phyloP scores from a whole-genome alignment of 352 stramenopile genomes.

The Globisporangium megalacanthum region DNA sequence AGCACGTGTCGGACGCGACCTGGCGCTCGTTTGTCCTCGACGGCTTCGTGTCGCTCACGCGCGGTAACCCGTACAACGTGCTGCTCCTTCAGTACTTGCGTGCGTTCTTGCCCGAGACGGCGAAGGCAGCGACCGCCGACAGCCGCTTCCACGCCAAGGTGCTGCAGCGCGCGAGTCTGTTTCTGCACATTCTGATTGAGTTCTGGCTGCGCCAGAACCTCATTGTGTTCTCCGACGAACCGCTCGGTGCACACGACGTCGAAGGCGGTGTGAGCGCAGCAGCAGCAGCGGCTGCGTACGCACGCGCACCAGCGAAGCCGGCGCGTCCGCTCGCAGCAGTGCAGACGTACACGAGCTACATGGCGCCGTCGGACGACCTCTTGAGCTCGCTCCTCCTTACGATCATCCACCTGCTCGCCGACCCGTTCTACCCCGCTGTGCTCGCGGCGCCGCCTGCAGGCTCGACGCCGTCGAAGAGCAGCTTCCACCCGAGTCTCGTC shows the following conservation, averaged over 20 bases:
- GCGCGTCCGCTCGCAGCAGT: conserved; percentile 67
- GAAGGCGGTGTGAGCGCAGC: not conserved
- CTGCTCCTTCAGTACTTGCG: conserved; percentile 77
- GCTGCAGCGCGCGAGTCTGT: conserved; percentile 72
- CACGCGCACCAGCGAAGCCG: conserved; percentile 24
- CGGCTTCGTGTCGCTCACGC: conserved; percentile 53
- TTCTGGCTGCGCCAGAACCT: conserved; percentile 88
- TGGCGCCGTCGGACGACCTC: conserved; percentile 78
- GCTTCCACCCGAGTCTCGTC: conserved; percentile 20
- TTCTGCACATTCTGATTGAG: conserved; percentile 83
- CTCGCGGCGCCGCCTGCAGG: conserved; percentile 25
- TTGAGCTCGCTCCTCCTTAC: conserved; percentile 75
- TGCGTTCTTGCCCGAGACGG: conserved; percentile 70
- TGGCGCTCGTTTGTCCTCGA: conserved; percentile 73
- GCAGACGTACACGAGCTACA: conserved; percentile 80
- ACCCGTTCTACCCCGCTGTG: conserved; percentile 69
- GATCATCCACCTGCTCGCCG: conserved; percentile 76
- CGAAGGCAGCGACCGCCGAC: conserved; percentile 29
- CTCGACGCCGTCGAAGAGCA: conserved; percentile 8
- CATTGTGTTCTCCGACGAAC: conserved; percentile 76
- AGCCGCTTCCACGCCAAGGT: conserved; percentile 78
- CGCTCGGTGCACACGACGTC: conserved; percentile 2
- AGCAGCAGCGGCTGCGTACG: not conserved
- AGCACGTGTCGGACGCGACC: conserved; percentile 45
- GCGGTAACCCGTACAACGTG: conserved; percentile 81